Conservation (phyloP, 2,329 filamentous ascomycete species). For the Microcyclosporella mali region DNA sequence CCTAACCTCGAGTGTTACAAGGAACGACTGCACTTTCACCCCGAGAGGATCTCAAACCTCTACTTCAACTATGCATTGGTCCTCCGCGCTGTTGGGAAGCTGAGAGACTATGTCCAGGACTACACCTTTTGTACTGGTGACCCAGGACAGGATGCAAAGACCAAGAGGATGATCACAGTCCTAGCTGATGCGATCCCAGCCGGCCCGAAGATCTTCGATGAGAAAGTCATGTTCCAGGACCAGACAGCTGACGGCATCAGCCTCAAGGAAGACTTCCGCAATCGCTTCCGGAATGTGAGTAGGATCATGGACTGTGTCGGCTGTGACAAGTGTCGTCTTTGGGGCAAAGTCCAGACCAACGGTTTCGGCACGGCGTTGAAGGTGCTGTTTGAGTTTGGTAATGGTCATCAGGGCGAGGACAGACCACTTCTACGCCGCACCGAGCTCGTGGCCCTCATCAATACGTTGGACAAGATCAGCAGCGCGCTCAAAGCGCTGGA, state of each 20-base stretch:
- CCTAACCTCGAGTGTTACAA: slow-evolving; percentile 89
- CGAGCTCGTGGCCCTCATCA: slow-evolving; percentile 88
- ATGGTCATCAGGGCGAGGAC: slow-evolving; percentile 49
- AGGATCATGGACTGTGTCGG: slow-evolving; percentile 98
- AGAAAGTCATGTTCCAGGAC: slow-evolving; percentile 79
- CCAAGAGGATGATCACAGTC: slow-evolving; percentile 72
- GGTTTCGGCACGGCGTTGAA: slow-evolving; percentile 94
- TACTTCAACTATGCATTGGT: slow-evolving; percentile 99
- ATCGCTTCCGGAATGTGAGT: slow-evolving; percentile 93
- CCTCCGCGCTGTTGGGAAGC: slow-evolving; percentile 82
- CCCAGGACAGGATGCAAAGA: slow-evolving; percentile 66
- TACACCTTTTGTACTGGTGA: slow-evolving; percentile 95
- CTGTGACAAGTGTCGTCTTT: slow-evolving; percentile 95
- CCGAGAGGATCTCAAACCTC: slow-evolving; percentile 90
- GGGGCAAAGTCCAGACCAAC: slow-evolving; percentile 93
- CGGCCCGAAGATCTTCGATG: slow-evolving; percentile 76
- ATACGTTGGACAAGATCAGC: slow-evolving; percentile 83
- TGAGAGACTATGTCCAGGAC: slow-evolving; percentile 69
- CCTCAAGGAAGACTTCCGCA: slow-evolving; percentile 94
- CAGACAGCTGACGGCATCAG: slow-evolving; percentile 54
- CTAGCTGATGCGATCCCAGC: slow-evolving; percentile 66
- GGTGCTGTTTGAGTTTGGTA: slow-evolving; percentile 88
- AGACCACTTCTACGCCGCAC: slow-evolving; percentile 75
- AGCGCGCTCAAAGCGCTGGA: slow-evolving; percentile 70
- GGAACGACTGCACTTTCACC: slow-evolving; percentile 71